A percentile compares a stretch with the other conserved stretches of the same genome.
Conservation (phyloP, 345 rosid genomes). For the Rhizophora apiculata region DNA sequence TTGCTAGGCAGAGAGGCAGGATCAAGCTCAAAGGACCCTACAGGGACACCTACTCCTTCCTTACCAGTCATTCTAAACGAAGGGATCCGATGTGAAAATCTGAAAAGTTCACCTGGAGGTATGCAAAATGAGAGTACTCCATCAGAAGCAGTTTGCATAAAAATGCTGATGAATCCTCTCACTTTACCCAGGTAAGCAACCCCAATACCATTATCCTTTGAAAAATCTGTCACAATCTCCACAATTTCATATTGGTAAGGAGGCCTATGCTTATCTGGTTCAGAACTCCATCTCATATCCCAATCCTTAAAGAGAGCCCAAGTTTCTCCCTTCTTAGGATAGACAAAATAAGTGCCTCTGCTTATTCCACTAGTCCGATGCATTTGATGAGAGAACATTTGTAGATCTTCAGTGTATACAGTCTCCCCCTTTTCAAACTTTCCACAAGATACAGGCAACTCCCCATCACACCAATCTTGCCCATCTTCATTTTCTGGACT, state of each 20-base stretch:
- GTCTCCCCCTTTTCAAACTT: conserved; percentile 37
- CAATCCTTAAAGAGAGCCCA: conserved; percentile 88
- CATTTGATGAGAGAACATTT: conserved; percentile 68
- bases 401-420: conserved; percentile 36
- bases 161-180: conserved; percentile 75
- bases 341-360: conserved; percentile 31
- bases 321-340: conserved; percentile 73
- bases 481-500: conserved; percentile 34
- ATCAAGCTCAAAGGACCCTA: conserved; percentile 75
- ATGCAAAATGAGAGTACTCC: conserved; percentile 37
- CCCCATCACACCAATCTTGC: conserved; percentile 38
- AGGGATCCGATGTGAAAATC: conserved; percentile 78
- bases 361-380: conserved; percentile 9
- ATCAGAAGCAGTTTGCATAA: conserved; percentile 29
- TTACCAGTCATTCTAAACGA: conserved; percentile 65
- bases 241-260: conserved; percentile 61
- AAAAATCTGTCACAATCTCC: conserved; percentile 57
- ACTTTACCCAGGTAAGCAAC: conserved; percentile 72
- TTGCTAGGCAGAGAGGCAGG: conserved; percentile 59
- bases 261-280: conserved; percentile 41
- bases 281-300: conserved; percentile 55
- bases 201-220: conserved; percentile 44
- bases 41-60: conserved; percentile 75
- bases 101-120: conserved; percentile 43
- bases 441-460: conserved; percentile 73